Conservation (phyloP, 139 green algal genomes). For the Protoeuglena noctilucae region DNA sequence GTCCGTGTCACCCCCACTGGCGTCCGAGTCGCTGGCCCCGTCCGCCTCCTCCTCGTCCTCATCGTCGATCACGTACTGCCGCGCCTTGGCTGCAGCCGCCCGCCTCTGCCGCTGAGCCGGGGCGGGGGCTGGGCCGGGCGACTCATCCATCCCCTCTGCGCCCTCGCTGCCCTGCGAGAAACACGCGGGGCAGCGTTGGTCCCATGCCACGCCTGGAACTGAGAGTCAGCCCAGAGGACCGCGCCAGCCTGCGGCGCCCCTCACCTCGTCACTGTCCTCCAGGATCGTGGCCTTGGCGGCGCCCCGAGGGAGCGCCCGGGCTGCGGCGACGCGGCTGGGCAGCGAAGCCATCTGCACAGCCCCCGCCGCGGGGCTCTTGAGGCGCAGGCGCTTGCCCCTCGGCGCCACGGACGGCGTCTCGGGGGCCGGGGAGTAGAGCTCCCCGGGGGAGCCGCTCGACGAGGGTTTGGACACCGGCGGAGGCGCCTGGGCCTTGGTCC, state of each 20-base stretch:
- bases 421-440: not conserved
- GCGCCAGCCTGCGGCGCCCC: not conserved
- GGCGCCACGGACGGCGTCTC: not conserved
- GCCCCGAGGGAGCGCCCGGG: too few species aligned
- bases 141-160: too few species aligned
- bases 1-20: too few species aligned
- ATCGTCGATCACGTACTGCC: not conserved
- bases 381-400: not conserved
- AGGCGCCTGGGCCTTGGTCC: constrained; percentile 10
- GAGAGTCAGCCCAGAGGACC: not conserved
- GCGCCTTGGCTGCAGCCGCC: too few species aligned
- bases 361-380: not conserved
- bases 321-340: too few species aligned
- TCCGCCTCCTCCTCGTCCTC: not conserved
- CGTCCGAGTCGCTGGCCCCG: not conserved
- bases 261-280: constrained; percentile 2
- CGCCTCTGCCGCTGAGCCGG: too few species aligned
- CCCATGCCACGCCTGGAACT: not conserved
- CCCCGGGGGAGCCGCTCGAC: too few species aligned
- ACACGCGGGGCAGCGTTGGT: too few species aligned
- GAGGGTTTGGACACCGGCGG: too few species aligned
- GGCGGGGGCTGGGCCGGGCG: not conserved
- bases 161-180: too few species aligned
- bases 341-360: too few species aligned
- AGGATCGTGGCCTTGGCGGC: constrained; percentile 5